These are phyloP conservation scores for Chalaropsis ovoidea DNA, from an alignment of 2,329 filamentous ascomycete species.

Conservation along the genomic window DNA sequence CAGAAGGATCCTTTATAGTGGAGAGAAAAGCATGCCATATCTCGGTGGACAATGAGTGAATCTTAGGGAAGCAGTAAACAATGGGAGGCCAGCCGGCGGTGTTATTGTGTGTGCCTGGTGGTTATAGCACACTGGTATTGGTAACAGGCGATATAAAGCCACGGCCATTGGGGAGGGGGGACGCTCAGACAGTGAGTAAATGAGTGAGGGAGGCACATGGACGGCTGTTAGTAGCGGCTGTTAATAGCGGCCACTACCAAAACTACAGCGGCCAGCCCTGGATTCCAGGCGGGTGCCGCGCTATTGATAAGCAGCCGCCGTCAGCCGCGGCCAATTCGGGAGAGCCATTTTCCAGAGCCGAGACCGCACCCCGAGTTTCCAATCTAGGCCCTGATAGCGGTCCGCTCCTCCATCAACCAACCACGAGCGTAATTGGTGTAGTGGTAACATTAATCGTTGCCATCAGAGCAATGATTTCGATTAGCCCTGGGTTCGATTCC, in stretches of 20 bases:
- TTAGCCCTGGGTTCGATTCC: constrained; percentile 10
- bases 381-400: not conserved
- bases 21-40: constrained; percentile 9
- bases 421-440: constrained; percentile 1
- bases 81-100: constrained; percentile 9
- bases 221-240: too few species aligned
- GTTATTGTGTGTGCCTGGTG: not conserved
- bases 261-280: too few species aligned
- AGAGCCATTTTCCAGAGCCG: not conserved
- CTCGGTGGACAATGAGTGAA: not conserved
- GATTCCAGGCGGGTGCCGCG: too few species aligned
- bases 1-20: constrained; percentile 13
- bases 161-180: too few species aligned
- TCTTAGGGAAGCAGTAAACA: not conserved
- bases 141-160: not conserved
- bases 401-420: not conserved
- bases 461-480: constrained; percentile 4
- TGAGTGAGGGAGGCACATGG: too few species aligned
- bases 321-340: too few species aligned
- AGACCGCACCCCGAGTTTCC: not conserved
- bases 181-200: too few species aligned
- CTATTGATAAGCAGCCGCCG: too few species aligned
- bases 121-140: not conserved
- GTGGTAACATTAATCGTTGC: constrained; percentile 11
- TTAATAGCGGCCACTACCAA: too few species aligned